Percentiles rank a stretch among this genome's conserved stretches.
These are phyloP conservation scores for Leccinellum luteum DNA, from an alignment of 768 basidiomycete species.

Conservation along the genomic window DNA sequence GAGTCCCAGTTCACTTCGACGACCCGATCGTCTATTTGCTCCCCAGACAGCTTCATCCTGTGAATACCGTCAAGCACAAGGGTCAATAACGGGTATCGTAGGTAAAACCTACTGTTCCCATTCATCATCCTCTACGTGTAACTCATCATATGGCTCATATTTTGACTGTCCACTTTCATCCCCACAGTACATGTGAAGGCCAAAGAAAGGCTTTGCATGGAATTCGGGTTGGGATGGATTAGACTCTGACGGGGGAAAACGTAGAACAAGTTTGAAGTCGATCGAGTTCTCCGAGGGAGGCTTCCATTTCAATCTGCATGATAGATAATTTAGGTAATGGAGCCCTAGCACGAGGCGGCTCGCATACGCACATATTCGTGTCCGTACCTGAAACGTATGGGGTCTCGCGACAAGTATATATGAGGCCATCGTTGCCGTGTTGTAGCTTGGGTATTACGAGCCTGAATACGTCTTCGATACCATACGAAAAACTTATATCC, in stretches of 20 bases:
- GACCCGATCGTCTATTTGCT: slow-evolving; percentile 91
- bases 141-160: slow-evolving; percentile 83
- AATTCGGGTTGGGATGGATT: slow-evolving; percentile 70
- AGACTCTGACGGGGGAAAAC: slow-evolving; percentile 70
- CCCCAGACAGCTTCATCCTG: slow-evolving; percentile 80
- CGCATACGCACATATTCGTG: slow-evolving; percentile 84
- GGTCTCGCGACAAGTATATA: slow-evolving; percentile 89
- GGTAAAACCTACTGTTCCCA: slow-evolving; percentile 78
- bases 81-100: background rate
- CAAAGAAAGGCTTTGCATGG: slow-evolving; percentile 80
- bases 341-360: slow-evolving; percentile 23
- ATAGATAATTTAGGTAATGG: slow-evolving; percentile 5
- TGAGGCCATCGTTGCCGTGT: slow-evolving; percentile 93
- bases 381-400: slow-evolving; percentile 85
- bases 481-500: slow-evolving; percentile 82
- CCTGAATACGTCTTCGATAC: slow-evolving; percentile 80
- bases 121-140: slow-evolving; percentile 84
- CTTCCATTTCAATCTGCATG: slow-evolving; percentile 91
- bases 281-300: slow-evolving; percentile 97
- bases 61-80: slow-evolving; percentile 2
- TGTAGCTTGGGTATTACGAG: slow-evolving; percentile 81
- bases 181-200: slow-evolving; percentile 82
- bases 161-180: slow-evolving; percentile 49
- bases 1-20: slow-evolving; percentile 93
- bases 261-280: slow-evolving; percentile 94